Evolutionary conservation across 257 asterid genomes (phyloP).

Genomic region (Penstemon eatonii): DNA sequence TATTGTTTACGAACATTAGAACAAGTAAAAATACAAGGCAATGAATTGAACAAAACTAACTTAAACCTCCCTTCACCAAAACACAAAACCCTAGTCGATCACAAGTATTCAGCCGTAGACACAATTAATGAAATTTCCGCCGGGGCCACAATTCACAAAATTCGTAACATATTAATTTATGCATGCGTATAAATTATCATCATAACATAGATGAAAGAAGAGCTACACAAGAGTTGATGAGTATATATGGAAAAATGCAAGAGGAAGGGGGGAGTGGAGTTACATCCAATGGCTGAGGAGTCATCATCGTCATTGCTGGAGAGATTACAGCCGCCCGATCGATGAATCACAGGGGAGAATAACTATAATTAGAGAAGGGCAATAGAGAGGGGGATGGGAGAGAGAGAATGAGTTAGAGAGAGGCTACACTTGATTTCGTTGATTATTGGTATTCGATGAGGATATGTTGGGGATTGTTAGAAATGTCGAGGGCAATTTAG

Average conservation of each 20-base stretch:
- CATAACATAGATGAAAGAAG: neutral
- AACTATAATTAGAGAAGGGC: conserved; percentile 12
- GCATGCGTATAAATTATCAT: conserved; percentile 31
- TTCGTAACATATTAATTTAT: conserved; percentile 13
- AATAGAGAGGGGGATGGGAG: conserved; percentile 17
- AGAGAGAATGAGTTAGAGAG: conserved; percentile 11
- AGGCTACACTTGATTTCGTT: neutral
- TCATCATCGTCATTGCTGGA: conserved; percentile 72
- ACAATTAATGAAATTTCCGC: conserved; percentile 9
- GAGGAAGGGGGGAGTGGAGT: conserved; percentile 29
- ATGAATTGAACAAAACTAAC: neutral
- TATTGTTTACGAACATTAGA: neutral
- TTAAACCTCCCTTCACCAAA: neutral
- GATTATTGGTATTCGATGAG: no score
- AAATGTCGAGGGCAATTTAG: no score
- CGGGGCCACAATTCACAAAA: neutral
- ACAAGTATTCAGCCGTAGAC: conserved; percentile 11
- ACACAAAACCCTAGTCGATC: conserved; percentile 54
- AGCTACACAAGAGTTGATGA: conserved; percentile 11
- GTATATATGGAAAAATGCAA: conserved; percentile 24
- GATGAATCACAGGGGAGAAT: conserved; percentile 38
- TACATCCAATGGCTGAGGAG: conserved; percentile 85
- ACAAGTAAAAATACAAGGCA: neutral
- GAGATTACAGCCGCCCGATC: conserved; percentile 51
- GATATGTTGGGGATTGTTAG: no score